Evolutionary conservation across 768 basidiomycete species (phyloP), one percentile per base, ranked within the genome.

Genomic region (Suillus fuscotomentosus): DNA sequence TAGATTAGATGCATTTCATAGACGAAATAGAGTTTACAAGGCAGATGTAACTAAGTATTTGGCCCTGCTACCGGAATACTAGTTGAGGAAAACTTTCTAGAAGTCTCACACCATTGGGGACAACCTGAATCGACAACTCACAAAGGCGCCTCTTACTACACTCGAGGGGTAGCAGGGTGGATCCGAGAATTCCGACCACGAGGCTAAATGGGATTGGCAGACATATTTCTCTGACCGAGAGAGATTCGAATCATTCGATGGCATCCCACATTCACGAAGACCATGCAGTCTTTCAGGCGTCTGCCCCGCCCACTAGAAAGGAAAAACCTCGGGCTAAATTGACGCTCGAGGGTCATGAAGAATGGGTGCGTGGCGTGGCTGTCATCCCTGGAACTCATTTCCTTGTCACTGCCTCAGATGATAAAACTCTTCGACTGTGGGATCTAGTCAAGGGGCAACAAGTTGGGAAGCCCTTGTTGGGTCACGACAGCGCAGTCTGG

Each of bases 1-100:
- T 66, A 36, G 74, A 78, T 60, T 77, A 71, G 68, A 57, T 36
- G 24, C 57, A 54, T n/a, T 17, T 59, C 24, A 38, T 42, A 3
- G 11, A 20, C 24, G 39, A 27, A 42, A 20, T 59, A 24, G 38
- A 41, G 39, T 27, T 14, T 24, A 50, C 31, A 54, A 20, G 53
- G 20, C 31, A 34, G 20, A 34, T n/a, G 53, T 20, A 20, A 11
- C 31, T 51, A n/a, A n/a, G n/a, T n/a, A 51, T 51, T 27, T 10
- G 47, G 24, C 14, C 27, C 15, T 20, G 31, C 5, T 17, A 22
- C 22, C 45, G 5, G 20, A n/a, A n/a, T 45, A 45, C 3, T 3
- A 27, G 22, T 13, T 14, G 13, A 34, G 31, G 10, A n/a, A 36
- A 3, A n/a, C 5, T 20, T 20, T 20, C 17, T n/a, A n/a, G n/a